Percentiles rank a stretch among this genome's conserved stretches.
These are phyloP conservation scores for Clohesyomyces aquaticus DNA, from an alignment of 495 filamentous ascomycete genomes.

Conservation along the genomic window DNA sequence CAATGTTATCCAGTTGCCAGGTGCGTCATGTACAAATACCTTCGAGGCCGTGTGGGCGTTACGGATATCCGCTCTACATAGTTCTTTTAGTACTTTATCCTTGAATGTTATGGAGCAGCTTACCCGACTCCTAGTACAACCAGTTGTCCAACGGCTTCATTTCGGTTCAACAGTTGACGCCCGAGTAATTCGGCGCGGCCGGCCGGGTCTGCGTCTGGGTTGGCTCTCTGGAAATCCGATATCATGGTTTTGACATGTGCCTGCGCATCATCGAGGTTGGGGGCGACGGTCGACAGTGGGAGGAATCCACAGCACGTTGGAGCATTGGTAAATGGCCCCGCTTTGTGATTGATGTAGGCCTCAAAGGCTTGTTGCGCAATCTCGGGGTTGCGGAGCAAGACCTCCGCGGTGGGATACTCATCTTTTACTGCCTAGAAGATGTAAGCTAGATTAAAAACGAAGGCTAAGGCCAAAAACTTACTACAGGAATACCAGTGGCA, in stretches of 20 bases:
- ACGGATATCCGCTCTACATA: constrained; percentile 7
- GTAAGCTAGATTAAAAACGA: background rate
- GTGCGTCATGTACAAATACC: constrained; percentile 22
- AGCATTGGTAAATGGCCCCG: constrained; percentile 35
- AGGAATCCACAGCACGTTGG: constrained; percentile 24
- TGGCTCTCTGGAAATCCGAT: constrained; percentile 10
- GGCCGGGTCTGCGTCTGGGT: constrained; percentile 28
- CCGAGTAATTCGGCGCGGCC: constrained; percentile 17
- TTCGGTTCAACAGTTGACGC: constrained; percentile 18
- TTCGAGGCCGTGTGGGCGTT: constrained; percentile 3
- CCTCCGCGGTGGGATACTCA: constrained; percentile 34
- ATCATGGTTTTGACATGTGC: constrained; percentile 27
- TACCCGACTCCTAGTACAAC: constrained; percentile 14
- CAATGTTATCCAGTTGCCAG: constrained; percentile 29
- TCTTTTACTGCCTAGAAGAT: constrained; percentile 29
- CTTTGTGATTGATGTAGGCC: constrained; percentile 26
- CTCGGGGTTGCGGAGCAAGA: constrained; percentile 25
- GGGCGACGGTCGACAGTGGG: constrained; percentile 15
- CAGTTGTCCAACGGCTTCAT: constrained; percentile 29
- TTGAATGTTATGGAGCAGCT: too few species aligned
- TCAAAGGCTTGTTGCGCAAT: constrained; percentile 29
- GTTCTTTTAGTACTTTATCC: too few species aligned
- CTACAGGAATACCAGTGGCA: constrained; percentile 16
- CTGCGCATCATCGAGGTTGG: constrained; percentile 16
- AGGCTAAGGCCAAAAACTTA: background rate